Evolutionary conservation across 225 moss, liverwort and hornwort genomes (phyloP).

Genomic region (Anthoceros angustus): DNA sequence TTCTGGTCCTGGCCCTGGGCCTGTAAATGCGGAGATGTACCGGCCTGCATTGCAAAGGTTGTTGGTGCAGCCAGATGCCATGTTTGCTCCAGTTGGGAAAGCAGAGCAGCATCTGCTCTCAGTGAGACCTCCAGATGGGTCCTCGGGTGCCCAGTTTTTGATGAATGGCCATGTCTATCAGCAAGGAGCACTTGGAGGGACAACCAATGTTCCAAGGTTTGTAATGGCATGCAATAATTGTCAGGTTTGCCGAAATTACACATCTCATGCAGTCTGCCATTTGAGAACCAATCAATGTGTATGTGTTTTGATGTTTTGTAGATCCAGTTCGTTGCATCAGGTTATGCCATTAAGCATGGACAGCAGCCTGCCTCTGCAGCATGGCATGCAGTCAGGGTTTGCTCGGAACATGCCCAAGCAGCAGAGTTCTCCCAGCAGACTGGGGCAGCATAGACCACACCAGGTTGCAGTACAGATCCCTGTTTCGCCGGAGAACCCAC

Average conservation of each 20-base stretch:
- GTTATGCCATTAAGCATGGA: constrained; percentile 11
- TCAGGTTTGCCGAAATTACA: not conserved
- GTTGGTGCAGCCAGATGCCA: constrained; percentile 15
- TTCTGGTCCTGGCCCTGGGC: constrained; percentile 21
- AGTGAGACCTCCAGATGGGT: not conserved
- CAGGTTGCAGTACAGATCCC: not conserved
- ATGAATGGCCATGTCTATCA: not conserved
- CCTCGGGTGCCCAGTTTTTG: not conserved
- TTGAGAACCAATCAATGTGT: not conserved
- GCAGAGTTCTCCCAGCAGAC: constrained; percentile 25
- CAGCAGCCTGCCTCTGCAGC: constrained; percentile 13
- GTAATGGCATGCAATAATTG: not conserved
- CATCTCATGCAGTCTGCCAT: not conserved
- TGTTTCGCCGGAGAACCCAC: not conserved
- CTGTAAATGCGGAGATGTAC: constrained; percentile 8
- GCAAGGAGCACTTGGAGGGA: not conserved
- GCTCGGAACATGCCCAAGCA: constrained; percentile 16
- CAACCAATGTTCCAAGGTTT: not conserved
- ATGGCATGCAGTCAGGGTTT: constrained; percentile 17
- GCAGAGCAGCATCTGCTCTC: not conserved
- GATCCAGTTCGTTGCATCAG: constrained; percentile 12
- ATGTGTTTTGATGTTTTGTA: constrained; percentile 14
- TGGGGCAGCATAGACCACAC: constrained; percentile 11
- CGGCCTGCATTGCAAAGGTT: constrained; percentile 16
- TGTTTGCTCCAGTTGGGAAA: constrained; percentile 9